These are phyloP conservation scores for Candida maltosa DNA, from an alignment of 805 yeast genomes.

Conservation along the genomic window DNA sequence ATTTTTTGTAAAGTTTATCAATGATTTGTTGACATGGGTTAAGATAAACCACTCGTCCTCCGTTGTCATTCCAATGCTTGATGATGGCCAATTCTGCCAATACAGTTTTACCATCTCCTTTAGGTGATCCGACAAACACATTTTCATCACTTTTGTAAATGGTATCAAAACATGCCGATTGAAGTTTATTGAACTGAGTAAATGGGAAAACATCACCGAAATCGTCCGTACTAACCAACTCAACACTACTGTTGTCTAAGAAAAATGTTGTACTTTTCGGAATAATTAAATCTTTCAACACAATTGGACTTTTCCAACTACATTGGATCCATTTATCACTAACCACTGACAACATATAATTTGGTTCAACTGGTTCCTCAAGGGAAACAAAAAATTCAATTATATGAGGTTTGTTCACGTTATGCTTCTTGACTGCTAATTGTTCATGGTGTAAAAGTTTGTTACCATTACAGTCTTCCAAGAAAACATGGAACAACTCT, in stretches of 20 bases:
- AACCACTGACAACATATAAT: slow-evolving; percentile 64
- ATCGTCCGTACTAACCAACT: slow-evolving; percentile 45
- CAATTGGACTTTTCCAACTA: slow-evolving; percentile 58
- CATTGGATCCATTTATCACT: slow-evolving; percentile 88
- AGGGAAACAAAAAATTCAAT: slow-evolving; percentile 66
- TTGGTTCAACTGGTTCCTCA: slow-evolving; percentile 59
- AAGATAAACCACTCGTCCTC: slow-evolving; percentile 73
- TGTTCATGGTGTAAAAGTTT: slow-evolving; percentile 57
- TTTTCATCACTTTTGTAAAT: slow-evolving; percentile 58
- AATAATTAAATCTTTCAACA: slow-evolving; percentile 45
- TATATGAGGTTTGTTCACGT: slow-evolving; percentile 51
- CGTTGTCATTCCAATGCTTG: slow-evolving; percentile 66
- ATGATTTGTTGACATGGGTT: slow-evolving; percentile 58
- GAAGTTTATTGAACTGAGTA: slow-evolving; percentile 62
- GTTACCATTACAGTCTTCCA: slow-evolving; percentile 85
- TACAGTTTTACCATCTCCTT: slow-evolving; percentile 73
- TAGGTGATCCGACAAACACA: slow-evolving; percentile 65
- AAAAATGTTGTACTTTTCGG: slow-evolving; percentile 66
- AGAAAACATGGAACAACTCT: slow-evolving; percentile 66
- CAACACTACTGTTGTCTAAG: slow-evolving; percentile 5
- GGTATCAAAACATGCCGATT: slow-evolving; percentile 65
- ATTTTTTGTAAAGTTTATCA: slow-evolving; percentile 42
- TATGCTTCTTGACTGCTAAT: slow-evolving; percentile 48
- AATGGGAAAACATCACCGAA: slow-evolving; percentile 49
- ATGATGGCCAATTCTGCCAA: slow-evolving; percentile 72